These are phyloP conservation scores for Extremus antarcticus DNA, from an alignment of 495 filamentous ascomycete species.

Conservation along the genomic window DNA sequence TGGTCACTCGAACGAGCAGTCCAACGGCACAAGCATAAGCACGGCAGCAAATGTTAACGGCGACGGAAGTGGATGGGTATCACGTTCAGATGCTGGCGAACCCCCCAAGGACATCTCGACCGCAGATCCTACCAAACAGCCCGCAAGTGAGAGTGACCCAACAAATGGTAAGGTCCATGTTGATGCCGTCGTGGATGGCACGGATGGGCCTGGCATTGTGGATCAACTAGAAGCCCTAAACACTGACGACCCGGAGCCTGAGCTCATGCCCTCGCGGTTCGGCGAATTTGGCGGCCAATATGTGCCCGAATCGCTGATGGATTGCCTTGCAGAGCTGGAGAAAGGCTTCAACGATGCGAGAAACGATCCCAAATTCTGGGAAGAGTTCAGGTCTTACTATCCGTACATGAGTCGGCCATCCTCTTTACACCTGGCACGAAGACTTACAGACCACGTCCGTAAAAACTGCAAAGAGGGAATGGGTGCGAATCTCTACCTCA, in stretches of 20 bases:
- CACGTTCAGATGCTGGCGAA: slow-evolving; percentile 9
- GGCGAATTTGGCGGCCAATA: slow-evolving; percentile 99
- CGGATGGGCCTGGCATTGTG: slow-evolving; percentile 51
- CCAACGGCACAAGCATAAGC: slow-evolving; percentile 43
- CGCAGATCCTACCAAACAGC: slow-evolving; percentile 17
- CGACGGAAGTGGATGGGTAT: slow-evolving; percentile 21
- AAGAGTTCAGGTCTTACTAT: slow-evolving; percentile 93
- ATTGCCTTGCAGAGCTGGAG: slow-evolving; percentile 85
- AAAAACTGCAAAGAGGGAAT: slow-evolving; percentile 39
- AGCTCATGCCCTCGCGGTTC: slow-evolving; percentile 68
- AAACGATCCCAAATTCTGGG: slow-evolving; percentile 87
- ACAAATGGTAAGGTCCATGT: slow-evolving; percentile 37
- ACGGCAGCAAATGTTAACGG: slow-evolving; percentile 42
- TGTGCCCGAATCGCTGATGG: slow-evolving; percentile 95
- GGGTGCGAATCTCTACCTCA: slow-evolving; percentile 90
- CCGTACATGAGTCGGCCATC: slow-evolving; percentile 94
- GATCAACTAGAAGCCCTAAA: slow-evolving; percentile 71
- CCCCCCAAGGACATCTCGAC: slow-evolving; percentile 16
- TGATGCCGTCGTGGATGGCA: slow-evolving; percentile 51
- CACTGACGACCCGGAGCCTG: slow-evolving; percentile 33
- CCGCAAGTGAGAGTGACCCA: slow-evolving; percentile 15
- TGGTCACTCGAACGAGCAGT: slow-evolving; percentile 15
- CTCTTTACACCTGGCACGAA: slow-evolving; percentile 76
- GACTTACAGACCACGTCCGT: slow-evolving; percentile 60
- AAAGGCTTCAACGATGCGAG: slow-evolving; percentile 77